Evolutionary conservation across 495 filamentous ascomycete genomes (phyloP), one percentile per base, ranked within the genome.

Genomic region (Penicillium manginii): DNA sequence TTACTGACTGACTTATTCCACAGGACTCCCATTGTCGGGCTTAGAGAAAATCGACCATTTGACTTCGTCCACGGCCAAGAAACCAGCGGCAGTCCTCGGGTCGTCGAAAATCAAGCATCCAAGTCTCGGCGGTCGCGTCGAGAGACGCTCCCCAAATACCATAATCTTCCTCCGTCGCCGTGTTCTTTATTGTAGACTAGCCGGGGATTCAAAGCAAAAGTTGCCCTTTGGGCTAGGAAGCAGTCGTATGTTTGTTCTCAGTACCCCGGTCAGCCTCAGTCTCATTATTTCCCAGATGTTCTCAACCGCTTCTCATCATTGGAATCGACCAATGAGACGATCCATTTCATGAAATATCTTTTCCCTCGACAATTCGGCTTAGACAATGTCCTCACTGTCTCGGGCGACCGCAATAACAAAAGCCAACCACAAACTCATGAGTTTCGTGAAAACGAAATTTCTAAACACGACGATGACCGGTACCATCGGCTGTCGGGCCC

Each of bases 351-450:
- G 84, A 92, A 91, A 74, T 93, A 98, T 70, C 86, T 98, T 2
- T 98, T 98, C 61, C 94, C 94, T 31, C 81, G 88, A 18, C 92
- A 98, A 68, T 97, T 96, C 67, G 85, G 85, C 3, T 76, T 98
- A 12, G 90, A 93, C 62, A 98, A 97, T 73, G 91, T 88, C n/a
- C 97, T 98, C 63, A 90, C 89, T 0, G 86, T 84, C 1, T 68
- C 75, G 11, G 77, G 88, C 14, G 82, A 93, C 64, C 68, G 65
- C 15, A 83, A 72, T 58, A 91, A 85, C 0, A 75, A 80, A 1
- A 86, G 91, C 50, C 79, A 81, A 31, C 86, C 92, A 62, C 93
- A 91, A 61, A 90, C 94, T 66, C 93, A 93, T 62, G 90, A 88
- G 2, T 70, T 90, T 6, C 83, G 93, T 23, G 94, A 97, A 66